Base-by-base conservation (phyloP, 2,329 filamentous ascomycete species). In the Aspergillus persii region DNA sequence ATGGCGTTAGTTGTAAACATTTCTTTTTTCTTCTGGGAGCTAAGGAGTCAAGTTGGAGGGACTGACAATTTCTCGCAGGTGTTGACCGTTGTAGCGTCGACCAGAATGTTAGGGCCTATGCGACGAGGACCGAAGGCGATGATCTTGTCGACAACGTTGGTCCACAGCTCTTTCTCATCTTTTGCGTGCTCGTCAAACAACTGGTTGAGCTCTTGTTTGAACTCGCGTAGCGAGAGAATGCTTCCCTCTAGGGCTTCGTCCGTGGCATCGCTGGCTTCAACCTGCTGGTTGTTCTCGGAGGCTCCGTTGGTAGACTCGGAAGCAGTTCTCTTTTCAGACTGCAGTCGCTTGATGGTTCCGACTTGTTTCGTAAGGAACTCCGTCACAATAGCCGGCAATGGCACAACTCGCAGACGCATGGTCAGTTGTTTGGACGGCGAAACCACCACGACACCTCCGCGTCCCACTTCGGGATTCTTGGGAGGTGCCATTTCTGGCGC, bases 401-500 rank as follows among this genome's bases (percentile, higher is more conserved):
- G 95, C 12, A 89, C 81, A 1, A 97, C 90, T 8, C 89, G 84
- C 18, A 98, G 72, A 1, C 86, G 85, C 15, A 99, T 80, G 0
- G 86, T 90, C 18, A 96, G 84, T 68, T 96, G 92, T 75, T 96
- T 96, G 31, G 92, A 96, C 60, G 88, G 88, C 0, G 92, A 96
- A 8, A 87, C 81, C 4, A 85, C 85, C 27, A 92, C 80, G 0
- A 96, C 88, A 0, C 86, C 89, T 50, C 95, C 95, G 70, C 95
- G 85, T 1, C 93, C 93, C 18, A 97, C 82, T 11, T 96, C 91
- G 64, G 93, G 89, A 75, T 96, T 91, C 60, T 84, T 91, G 0
- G 92, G 90, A 1, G 92, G 87, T 27, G 92, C 88, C 95, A 99
- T 99, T 75, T 99, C 95, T 41, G 92, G 86, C 0, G 89, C 90